These are phyloP conservation scores for Dictyostelium intermedium DNA, from an alignment of 78 protist genomes.

Conservation along the genomic window DNA sequence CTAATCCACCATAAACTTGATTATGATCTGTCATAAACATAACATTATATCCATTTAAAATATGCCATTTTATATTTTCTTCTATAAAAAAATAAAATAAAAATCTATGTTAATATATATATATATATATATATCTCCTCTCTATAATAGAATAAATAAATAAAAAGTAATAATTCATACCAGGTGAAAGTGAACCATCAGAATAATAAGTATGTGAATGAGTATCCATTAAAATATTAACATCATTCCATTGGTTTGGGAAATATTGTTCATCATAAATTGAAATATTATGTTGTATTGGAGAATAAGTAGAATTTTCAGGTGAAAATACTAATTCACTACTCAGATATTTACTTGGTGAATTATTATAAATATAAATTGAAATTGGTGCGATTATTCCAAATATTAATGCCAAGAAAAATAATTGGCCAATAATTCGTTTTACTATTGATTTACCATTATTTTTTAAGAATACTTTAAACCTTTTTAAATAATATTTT, in stretches of 20 bases:
- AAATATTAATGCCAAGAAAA: not conserved
- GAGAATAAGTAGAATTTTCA: not conserved
- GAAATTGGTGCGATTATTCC: not conserved
- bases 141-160: too few species aligned
- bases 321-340: not conserved
- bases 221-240: constrained; percentile 25
- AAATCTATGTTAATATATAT: too few species aligned
- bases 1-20: constrained; percentile 20
- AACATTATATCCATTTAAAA: constrained; percentile 44
- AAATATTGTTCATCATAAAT: not conserved
- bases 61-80: constrained; percentile 44
- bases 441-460: not conserved
- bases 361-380: constrained; percentile 11
- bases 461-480: not conserved
- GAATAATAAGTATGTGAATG: constrained; percentile 43
- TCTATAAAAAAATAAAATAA: not conserved
- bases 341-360: constrained; percentile 35
- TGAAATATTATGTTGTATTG: not conserved
- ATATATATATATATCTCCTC: too few species aligned
- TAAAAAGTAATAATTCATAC: too few species aligned
- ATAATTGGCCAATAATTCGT: not conserved
- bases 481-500: not conserved
- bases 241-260: not conserved
- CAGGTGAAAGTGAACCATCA: constrained; percentile 36
- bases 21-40: constrained; percentile 72